Base-by-base conservation (phyloP, 345 rosid genomes). In the Melaleuca quinquenervia region DNA sequence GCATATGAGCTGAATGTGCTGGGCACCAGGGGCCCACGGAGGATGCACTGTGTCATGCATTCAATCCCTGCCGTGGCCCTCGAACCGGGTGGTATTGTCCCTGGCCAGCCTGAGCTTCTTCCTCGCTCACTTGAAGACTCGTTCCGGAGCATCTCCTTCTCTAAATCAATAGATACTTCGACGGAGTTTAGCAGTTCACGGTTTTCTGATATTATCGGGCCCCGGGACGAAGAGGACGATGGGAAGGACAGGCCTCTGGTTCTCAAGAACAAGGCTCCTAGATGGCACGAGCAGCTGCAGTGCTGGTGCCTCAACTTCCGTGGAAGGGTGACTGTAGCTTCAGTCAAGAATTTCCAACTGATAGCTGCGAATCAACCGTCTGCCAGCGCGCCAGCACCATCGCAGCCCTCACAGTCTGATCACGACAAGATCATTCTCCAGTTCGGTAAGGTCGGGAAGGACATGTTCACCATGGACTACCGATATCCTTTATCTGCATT, bases 391-490 rank as follows among this genome's bases (percentile, higher is more conserved):
- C 85, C 85, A 5, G 70, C 87, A 14, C 89, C 91, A 1, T 88
- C 91, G 2, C 92, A 90, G 87, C 92, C 92, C 0, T 27, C 84
- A 0, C 90, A 75, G 56, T 85, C 91, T 6, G 98, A 96, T 70
- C 95, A 93, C 12, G 98, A 96, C 87, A 96, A 95, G 88, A 93
- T 97, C 85, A 97, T 97, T 76, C 97, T 97, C 41, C 99, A 97
- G 94, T 97, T 97, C 76, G 98, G 98, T 27, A 96, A 97, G 90
- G 97, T 97, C 22, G 96, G 98, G 21, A 97, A 96, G 91, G 99
- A 97, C 88, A 95, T 97, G 96, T 97, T 97, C 89, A 97, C 98
- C 3, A 97, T 97, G 99, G 99, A 97, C 90, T 96, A 97, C 84
- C 92, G 98, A 58, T 97, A 96, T 82, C 99, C 99, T 7, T 89